phyloP scores from a whole-genome alignment of 202 grass and related monocot species.

The Brachypodium distachyon region DNA sequence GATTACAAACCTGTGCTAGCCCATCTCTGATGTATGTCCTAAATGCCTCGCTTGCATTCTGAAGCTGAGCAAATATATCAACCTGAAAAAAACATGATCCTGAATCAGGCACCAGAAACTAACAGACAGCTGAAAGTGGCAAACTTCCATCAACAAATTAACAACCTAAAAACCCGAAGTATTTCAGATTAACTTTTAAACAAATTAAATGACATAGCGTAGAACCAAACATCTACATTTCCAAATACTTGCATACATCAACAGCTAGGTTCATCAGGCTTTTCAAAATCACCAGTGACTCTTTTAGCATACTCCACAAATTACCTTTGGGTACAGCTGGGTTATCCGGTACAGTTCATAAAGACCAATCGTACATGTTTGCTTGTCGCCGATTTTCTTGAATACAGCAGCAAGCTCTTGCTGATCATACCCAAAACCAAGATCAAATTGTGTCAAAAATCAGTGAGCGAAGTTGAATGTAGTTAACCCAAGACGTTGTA shows the following conservation, averaged over 20 bases:
- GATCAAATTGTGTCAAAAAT: neutral
- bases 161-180: neutral
- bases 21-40: constrained; percentile 99
- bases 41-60: constrained; percentile 99
- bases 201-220: neutral
- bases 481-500: neutral
- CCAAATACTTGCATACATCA: neutral
- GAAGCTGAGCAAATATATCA: constrained; percentile 98
- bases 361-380: constrained; percentile 93
- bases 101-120: neutral
- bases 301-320: neutral
- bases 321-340: constrained; percentile 95
- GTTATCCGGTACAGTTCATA: constrained; percentile 96
- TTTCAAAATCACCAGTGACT: neutral
- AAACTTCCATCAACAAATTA: neutral
- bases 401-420: constrained; percentile 98
- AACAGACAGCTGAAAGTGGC: neutral
- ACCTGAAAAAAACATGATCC: constrained; percentile 43
- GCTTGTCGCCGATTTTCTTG: constrained; percentile 99
- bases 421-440: constrained; percentile 40
- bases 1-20: constrained; percentile 61
- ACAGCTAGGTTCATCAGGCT: neutral
- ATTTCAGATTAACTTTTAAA: neutral
- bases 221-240: neutral
- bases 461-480: neutral